Base-by-base conservation (phyloP, 164 flowering plant genomes). In the Platanus orientalis region DNA sequence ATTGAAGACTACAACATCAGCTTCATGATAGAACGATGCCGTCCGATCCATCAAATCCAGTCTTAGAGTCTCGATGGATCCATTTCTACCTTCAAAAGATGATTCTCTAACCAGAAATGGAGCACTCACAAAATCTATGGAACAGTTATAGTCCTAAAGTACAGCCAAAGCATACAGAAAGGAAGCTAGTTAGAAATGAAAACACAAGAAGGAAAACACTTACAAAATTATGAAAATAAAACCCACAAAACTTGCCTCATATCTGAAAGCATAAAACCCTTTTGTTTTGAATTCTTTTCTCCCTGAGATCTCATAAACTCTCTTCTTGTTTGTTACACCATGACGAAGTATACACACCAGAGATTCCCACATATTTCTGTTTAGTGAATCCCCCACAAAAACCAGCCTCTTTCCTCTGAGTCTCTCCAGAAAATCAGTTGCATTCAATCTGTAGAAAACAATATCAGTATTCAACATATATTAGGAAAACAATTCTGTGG, bases 321-420 rank as follows among this genome's bases (percentile, higher is more conserved):
- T 69, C 7, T 59, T 72, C 63, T 77, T 77, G 62, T 83, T 26
- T 57, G 24, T 50, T 20, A 78, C 47, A 16, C 77, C 70, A 20
- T 74, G 69, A n/a, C 82, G 73, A n/a, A 83, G 84, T 17, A 80
- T 77, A 58, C 87, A 83, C 14, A 83, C 81, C 19, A 62, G 55
- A 39, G 66, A 62, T 23, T 62, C 66, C 66, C 66, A 62, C 66
- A 62, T 62, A 42, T 83, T 83, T 75, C 87, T 58, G 28, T 83
- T 83, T 53, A 83, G 74, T 6, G 87, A 83, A 67, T 83, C 87
- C 26, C 87, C 87, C 42, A 83, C 84, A 67, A 78, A 83, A 42
- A 80, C 79, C 57, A 62, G 6, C 29, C 66, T 54, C 49, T 62
- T 62, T 36, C 66, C 66, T 32, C 58, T 54, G 36, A 62, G 25